Evolutionary conservation across 2,329 filamentous ascomycete species (phyloP), one percentile per base, ranked within the genome.

Genomic region (Xylaria digitata): DNA sequence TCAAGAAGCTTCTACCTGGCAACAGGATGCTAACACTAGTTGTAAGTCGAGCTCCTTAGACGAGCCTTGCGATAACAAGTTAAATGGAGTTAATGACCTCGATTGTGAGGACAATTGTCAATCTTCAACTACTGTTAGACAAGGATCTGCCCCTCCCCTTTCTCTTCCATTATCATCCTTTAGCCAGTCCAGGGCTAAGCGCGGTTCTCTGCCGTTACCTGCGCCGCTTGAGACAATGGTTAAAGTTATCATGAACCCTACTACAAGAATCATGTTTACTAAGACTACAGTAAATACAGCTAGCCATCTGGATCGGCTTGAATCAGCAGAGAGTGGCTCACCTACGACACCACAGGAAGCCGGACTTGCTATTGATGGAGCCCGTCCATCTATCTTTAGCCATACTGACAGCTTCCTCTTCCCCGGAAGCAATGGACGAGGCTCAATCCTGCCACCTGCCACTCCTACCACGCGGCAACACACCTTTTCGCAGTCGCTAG

Each of bases 321-420:
- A 81, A 78, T 88, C 77, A 75, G 81, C 75, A 76, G 82, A 78
- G 73, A 78, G 74, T 40, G 70, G 79, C 19, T 87, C 92, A 9
- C 93, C 94, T 19, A 91, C 88, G 65, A 97, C 95, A 0, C 95
- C 95, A 0, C 88, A 88, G 55, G 93, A 96, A 67, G 86, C 85
- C 61, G 86, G 92, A 74, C 84, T 90, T 30, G 91, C 92, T 30
- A 90, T 91, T 6, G 94, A 97, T 76, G 90, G 93, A 0, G 96
- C 92, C 78, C 88, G 89, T 45, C 82, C 97, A 19, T 94, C 93
- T 0, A 95, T 97, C 66, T 96, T 93, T 3, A 90, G 88, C 63
- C 82, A 84, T 19, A 72, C 75, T 11, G 81, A 82, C 45, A 71
- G 74, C 15, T 77, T 78, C 40, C 73, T 78, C 43, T 80, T 81